Base-by-base conservation (phyloP, 73 alveolate genomes). In the Paramecium biaurelia region DNA sequence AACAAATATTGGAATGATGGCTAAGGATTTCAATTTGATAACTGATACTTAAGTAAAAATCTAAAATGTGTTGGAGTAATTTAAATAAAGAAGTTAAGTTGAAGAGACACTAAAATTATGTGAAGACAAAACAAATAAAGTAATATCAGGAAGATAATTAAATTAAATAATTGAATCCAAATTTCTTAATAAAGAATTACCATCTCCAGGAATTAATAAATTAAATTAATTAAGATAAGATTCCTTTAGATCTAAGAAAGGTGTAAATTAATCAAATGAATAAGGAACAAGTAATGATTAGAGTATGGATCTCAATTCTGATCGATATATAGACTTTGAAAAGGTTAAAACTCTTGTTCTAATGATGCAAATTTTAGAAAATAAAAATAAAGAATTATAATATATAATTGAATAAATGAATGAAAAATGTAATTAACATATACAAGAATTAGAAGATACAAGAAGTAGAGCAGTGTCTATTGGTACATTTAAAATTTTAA, bases 381-480 rank as follows among this genome's bases (percentile, higher is more conserved):
- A 34, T 74, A 74, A 37, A 74, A 74, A 74, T 12, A 74, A 74
- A 20, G 87, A 74, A 74, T 15, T 74, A 7, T 34, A 74, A 41
- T 74, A 74, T n/a, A 74, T 37, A 11, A 74, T 74, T 2, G 87
- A 74, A 18, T 74, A 74, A 20, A 74, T 74, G 56, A 74, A 74
- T 37, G 57, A 74, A n/a, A n/a, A 20, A 74, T 74, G 87, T 37
- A 41, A 74, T 14, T 15, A 34, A 74, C 87, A 74, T 10, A 34
- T 74, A 4, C 20, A 74, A 34, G 87, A 74, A 41, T 74, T 74
- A n/a, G 59, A 74, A 12, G 87, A 74, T 7, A n/a, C 45, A 1
- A 63, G 84, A 63, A 26, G 45, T 30, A 24, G 84, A 63, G 84
- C 84, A 63, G 84, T 63, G 0, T 63, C 84, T 1, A 63, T 63